These are phyloP conservation scores for Xylariales sp. DNA, from an alignment of 2,329 filamentous ascomycete genomes.

Conservation along the genomic window DNA sequence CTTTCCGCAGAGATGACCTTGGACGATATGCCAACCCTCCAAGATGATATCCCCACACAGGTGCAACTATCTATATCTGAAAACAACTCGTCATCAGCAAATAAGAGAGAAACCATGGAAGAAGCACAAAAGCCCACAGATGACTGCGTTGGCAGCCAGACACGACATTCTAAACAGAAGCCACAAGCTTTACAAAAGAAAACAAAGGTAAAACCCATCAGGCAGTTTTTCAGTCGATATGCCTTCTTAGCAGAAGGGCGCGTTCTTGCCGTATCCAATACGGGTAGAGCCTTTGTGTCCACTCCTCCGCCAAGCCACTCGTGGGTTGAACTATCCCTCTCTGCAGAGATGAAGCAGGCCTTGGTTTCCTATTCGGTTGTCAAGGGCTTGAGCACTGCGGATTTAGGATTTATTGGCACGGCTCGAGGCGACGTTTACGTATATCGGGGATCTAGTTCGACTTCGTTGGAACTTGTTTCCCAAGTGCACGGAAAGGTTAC, in stretches of 20 bases:
- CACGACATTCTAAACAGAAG: neutral
- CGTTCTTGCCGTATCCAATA: slow-evolving; percentile 55
- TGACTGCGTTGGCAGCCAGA: no score
- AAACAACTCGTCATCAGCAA: neutral
- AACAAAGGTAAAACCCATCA: slow-evolving; percentile 22
- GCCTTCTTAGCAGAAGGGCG: slow-evolving; percentile 51
- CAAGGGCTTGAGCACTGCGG: slow-evolving; percentile 29
- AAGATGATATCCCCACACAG: neutral
- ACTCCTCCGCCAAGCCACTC: slow-evolving; percentile 22
- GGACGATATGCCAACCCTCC: neutral
- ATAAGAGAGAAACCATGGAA: neutral
- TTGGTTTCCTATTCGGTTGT: slow-evolving; percentile 45
- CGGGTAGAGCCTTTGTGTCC: slow-evolving; percentile 54
- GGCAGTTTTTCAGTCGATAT: slow-evolving; percentile 55
- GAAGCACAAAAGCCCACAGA: no score
- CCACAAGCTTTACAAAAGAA: slow-evolving; percentile 13
- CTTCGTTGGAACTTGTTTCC: slow-evolving; percentile 27
- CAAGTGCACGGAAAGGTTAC: slow-evolving; percentile 44
- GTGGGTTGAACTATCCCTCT: slow-evolving; percentile 39
- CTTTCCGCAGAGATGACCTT: neutral
- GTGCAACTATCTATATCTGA: neutral
- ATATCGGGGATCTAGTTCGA: slow-evolving; percentile 25
- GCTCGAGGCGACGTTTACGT: slow-evolving; percentile 43
- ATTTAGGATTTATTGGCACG: slow-evolving; percentile 42
- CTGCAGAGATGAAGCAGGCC: slow-evolving; percentile 28